Evolutionary conservation across 176 grass and related monocot genomes (phyloP).

Genomic region (Thinopyrum elongatum): DNA sequence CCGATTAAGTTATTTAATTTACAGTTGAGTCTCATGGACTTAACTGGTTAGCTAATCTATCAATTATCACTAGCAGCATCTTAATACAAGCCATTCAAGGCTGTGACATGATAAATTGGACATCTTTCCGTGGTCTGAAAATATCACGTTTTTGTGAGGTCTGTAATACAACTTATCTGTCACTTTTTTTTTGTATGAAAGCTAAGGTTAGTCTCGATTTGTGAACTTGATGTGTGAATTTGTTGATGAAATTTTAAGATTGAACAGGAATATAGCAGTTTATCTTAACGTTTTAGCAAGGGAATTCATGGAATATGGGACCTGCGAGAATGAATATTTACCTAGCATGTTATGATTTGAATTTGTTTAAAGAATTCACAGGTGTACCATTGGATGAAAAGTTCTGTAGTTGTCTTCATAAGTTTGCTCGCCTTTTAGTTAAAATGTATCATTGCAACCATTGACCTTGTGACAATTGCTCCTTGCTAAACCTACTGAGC

Average conservation of each 20-base stretch:
- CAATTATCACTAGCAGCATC: not conserved
- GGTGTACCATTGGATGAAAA: not conserved
- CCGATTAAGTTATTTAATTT: not conserved
- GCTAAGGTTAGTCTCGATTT: not conserved
- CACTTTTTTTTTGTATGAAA: not conserved
- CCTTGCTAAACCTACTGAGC: not conserved
- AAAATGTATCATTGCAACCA: not conserved
- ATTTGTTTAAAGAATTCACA: not conserved
- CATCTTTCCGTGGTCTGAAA: not conserved
- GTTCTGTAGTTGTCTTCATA: not conserved
- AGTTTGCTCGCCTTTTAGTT: not conserved
- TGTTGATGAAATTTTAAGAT: not conserved
- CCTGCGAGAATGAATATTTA: not conserved
- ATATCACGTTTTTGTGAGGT: constrained; percentile 2
- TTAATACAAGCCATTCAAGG: not conserved
- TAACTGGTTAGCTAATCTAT: constrained; percentile 7
- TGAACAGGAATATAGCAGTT: not conserved
- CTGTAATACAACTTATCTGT: constrained; percentile 7
- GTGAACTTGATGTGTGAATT: not conserved
- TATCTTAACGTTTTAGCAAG: constrained; percentile 7
- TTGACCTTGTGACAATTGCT: not conserved
- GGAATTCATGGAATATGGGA: not conserved
- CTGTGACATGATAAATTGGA: not conserved
- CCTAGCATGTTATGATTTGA: not conserved
- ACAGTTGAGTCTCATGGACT: not conserved